These are phyloP conservation scores for Alternaria longipes DNA, from an alignment of 2,329 filamentous ascomycete species.

Conservation along the genomic window DNA sequence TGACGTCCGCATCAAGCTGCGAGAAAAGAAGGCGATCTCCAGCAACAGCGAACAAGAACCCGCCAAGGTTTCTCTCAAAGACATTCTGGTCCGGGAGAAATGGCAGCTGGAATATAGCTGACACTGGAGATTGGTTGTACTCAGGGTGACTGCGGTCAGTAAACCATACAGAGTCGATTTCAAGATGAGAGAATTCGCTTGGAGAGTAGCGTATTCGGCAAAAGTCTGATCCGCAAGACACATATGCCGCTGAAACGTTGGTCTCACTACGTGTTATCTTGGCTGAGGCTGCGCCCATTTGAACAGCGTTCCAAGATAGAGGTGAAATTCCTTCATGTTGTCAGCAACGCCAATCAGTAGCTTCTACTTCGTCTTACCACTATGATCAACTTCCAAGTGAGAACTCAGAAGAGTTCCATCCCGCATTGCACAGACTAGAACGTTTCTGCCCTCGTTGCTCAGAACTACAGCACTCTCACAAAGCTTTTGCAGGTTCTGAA, in stretches of 20 bases:
- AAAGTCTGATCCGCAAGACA: conserved; percentile 52
- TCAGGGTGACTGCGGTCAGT: conserved; percentile 38
- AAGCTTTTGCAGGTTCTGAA: conserved; percentile 22
- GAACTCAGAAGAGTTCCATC: conserved; percentile 43
- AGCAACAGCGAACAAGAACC: conserved; percentile 59
- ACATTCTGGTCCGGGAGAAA: conserved; percentile 38
- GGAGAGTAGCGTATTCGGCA: conserved; percentile 42
- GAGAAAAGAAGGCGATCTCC: conserved; percentile 60
- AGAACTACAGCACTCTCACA: conserved; percentile 46
- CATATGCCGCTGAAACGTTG: conserved; percentile 43
- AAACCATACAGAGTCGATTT: conserved; percentile 52
- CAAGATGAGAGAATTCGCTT: conserved; percentile 15
- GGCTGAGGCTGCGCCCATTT: conserved; percentile 43
- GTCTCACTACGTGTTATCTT: conserved; percentile 34
- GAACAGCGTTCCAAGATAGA: conserved; percentile 20
- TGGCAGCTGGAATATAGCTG: conserved; percentile 45
- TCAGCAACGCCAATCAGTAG: conserved; percentile 4
- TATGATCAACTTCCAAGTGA: conserved; percentile 2
- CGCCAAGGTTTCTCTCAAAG: conserved; percentile 51
- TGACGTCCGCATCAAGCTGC: conserved; percentile 54
- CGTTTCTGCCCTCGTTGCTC: conserved; percentile 9
- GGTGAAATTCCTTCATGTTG: conserved; percentile 3
- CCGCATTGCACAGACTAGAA: conserved; percentile 50
- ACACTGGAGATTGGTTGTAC: conserved; percentile 43
- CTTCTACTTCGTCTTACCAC: conserved; percentile 16